Evolutionary conservation across 148 eudicot genomes (phyloP).

Genomic region (Fagopyrum esculentum): DNA sequence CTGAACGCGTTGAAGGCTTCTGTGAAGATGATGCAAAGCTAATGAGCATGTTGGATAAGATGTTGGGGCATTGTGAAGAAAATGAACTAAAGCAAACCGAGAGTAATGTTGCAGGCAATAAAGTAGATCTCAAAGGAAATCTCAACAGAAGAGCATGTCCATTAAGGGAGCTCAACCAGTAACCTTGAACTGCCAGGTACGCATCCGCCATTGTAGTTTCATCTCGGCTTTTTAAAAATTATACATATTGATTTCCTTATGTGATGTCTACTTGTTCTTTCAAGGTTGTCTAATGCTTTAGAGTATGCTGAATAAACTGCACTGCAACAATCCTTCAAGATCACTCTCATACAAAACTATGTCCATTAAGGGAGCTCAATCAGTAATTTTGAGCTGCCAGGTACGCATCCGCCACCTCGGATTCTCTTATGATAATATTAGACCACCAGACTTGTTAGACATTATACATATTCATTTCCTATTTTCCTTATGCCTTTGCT

Average conservation of each 20-base stretch:
- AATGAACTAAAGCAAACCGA: constrained; percentile 9
- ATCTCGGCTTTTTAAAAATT: neutral
- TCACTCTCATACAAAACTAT: too few species aligned
- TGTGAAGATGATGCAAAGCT: constrained; percentile 36
- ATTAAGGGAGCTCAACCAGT: constrained; percentile 34
- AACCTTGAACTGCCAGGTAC: constrained; percentile 8
- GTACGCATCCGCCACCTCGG: neutral
- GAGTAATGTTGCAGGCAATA: neutral
- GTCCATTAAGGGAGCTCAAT: constrained; percentile 40
- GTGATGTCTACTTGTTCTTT: neutral
- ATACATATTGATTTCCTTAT: neutral
- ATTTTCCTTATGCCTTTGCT: neutral
- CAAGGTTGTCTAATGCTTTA: neutral
- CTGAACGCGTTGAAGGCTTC: constrained; percentile 25
- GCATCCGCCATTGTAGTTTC: neutral
- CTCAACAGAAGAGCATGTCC: constrained; percentile 34
- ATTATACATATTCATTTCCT: neutral
- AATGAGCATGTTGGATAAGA: constrained; percentile 28
- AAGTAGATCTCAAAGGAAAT: constrained; percentile 15
- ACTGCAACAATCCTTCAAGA: neutral
- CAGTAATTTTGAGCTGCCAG: constrained; percentile 16
- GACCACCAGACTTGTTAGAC: neutral
- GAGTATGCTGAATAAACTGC: neutral
- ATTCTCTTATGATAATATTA: neutral
- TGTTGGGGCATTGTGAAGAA: constrained; percentile 22